Evolutionary conservation across 2,329 filamentous ascomycete genomes (phyloP).

Genomic region (Colletotrichum sp.): DNA sequence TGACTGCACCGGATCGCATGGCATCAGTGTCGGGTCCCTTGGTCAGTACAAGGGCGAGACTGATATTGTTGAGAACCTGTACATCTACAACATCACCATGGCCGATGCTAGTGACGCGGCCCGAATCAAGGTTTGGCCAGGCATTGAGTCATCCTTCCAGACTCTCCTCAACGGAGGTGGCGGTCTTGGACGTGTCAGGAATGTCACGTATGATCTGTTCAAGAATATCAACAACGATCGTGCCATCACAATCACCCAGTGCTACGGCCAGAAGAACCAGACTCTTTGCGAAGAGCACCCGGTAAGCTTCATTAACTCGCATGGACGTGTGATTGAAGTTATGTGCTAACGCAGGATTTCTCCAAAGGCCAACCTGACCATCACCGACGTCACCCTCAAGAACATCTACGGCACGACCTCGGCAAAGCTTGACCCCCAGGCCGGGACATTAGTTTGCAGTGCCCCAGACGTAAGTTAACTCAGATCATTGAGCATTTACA

Average conservation of each 20-base stretch:
- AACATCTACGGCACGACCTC: constrained; percentile 33
- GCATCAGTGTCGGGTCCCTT: constrained; percentile 74
- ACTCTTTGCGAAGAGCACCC: constrained; percentile 37
- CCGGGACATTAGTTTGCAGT: constrained; percentile 33
- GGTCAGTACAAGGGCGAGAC: constrained; percentile 69
- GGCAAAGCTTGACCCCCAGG: constrained; percentile 30
- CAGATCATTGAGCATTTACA: neutral
- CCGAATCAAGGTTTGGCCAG: constrained; percentile 74
- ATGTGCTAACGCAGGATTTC: neutral
- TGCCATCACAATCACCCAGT: constrained; percentile 66
- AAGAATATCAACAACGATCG: constrained; percentile 61
- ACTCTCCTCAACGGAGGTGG: constrained; percentile 67
- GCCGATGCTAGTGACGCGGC: constrained; percentile 67
- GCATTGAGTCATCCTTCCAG: constrained; percentile 51
- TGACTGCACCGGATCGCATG: constrained; percentile 72
- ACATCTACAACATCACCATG: constrained; percentile 66
- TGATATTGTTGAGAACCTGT: constrained; percentile 72
- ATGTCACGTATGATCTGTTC: constrained; percentile 68
- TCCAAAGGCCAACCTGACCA: constrained; percentile 23
- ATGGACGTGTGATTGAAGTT: accelerated
- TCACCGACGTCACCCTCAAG: constrained; percentile 30
- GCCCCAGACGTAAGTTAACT: constrained; percentile 27
- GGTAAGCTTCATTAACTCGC: neutral
- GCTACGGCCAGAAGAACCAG: constrained; percentile 50
- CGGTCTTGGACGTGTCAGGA: constrained; percentile 57